Base-by-base conservation (phyloP, 2,329 filamentous ascomycete genomes). In the Cyclaneusma minus region DNA sequence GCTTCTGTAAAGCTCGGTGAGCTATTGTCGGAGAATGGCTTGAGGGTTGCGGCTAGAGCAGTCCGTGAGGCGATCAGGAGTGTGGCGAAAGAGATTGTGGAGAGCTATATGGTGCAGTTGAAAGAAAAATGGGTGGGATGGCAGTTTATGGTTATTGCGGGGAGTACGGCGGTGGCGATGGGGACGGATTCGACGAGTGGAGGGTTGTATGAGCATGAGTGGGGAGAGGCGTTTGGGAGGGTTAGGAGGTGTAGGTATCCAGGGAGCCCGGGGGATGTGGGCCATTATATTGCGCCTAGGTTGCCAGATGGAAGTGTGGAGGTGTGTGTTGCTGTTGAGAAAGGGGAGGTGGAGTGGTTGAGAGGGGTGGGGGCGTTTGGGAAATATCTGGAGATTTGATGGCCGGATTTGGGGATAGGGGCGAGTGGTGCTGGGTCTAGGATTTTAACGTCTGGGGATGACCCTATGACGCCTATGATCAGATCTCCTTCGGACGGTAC, bases 121-220 rank as follows among this genome's bases (percentile, higher is more conserved):
- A 35, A 30, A 2, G 17, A 35, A 12, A 21, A 8, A 14, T 33
- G 30, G 33, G 15, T 32, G 15, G 28, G 23, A 12, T 35, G 33
- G 30, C 13, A 16, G 10, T 35, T 35, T 16, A 24, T 33, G 27
- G 13, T 9, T 10, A 11, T 13, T 1, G 16, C 12, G 7, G 12
- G 28, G 4, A 30, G 28, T 10, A 30, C 28, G 10, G 30, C 25
- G 15, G 27, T 35, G 4, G 30, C 21, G n/a, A 30, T 35, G 33
- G 30, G 30, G 3, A 35, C 30, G 20, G 28, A 30, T 21, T 33
- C 30, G 33, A 27, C 21, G 14, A 32, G 33, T 20, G 25, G 25
- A 9, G 7, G n/a, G 12, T 20, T 35, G 13, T 33, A 35, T 24
- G 16, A 20, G 10, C 15, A 28, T 7, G 30, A 35, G 12, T 35